A percentile compares a stretch with the other conserved stretches of the same genome.
Evolutionary conservation across 164 flowering plant species (phyloP).

Genomic region (Protea cynaroides): DNA sequence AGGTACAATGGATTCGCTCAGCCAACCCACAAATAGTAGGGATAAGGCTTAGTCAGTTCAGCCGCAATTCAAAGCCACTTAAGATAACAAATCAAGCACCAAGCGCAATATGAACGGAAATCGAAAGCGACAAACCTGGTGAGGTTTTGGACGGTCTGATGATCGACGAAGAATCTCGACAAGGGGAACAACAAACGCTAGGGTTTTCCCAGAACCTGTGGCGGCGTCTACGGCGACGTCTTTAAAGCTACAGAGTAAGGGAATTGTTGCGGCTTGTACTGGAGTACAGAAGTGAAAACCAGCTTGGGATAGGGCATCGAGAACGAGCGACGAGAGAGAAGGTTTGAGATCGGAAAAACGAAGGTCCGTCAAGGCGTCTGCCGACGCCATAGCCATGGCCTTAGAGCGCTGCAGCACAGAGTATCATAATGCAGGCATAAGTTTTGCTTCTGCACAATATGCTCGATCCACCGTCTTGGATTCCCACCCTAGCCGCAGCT

Average conservation of each 20-base stretch:
- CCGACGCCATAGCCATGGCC: slow-evolving; percentile 11
- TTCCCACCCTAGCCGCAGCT: too few relatives aligned
- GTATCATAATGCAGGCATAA: too few relatives aligned
- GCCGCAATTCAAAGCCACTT: too few relatives aligned
- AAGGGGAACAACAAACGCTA: slow-evolving; percentile 80
- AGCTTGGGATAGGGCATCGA: slow-evolving; percentile 43
- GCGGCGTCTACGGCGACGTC: slow-evolving; percentile 96
- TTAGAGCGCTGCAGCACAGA: too few relatives aligned
- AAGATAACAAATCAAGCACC: too few relatives aligned
- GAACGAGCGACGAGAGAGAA: slow-evolving; percentile 53
- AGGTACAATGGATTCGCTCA: too few relatives aligned
- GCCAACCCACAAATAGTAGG: too few relatives aligned
- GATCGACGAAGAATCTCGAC: slow-evolving; percentile 77
- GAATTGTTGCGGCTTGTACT: slow-evolving; percentile 90
- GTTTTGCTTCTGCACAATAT: too few relatives aligned
- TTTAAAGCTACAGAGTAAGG: slow-evolving; percentile 69
- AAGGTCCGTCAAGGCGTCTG: slow-evolving; percentile 39
- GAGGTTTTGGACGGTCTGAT: slow-evolving; percentile 51
- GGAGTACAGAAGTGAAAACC: slow-evolving; percentile 89
- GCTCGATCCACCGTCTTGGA: too few relatives aligned
- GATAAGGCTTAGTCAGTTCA: too few relatives aligned
- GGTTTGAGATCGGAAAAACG: slow-evolving; percentile 83
- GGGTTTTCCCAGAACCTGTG: slow-evolving; percentile 95
- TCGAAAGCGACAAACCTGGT: slow-evolving; percentile 39
- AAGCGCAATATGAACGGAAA: too few relatives aligned